phyloP scores from a whole-genome alignment of 345 rosid genomes.

The Carallia pectinifolia region DNA sequence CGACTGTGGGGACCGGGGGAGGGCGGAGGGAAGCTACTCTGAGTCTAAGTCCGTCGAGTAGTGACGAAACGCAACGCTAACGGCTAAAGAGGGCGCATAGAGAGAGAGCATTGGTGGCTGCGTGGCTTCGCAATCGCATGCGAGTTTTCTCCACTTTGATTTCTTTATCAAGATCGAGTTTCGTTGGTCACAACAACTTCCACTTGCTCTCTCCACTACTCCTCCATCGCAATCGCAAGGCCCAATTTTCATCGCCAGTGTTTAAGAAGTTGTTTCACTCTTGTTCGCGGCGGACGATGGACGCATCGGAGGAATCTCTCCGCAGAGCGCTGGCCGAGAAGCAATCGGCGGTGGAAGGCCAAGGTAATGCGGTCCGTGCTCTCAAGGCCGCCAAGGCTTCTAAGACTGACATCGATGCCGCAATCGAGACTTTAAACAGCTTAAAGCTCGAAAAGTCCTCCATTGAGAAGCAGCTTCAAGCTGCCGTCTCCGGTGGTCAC shows the following conservation, averaged over 20 bases:
- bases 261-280: slow-evolving; percentile 1
- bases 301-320: slow-evolving; percentile 59
- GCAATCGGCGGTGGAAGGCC: slow-evolving; percentile 66
- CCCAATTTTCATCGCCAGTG: not conserved
- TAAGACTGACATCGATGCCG: slow-evolving; percentile 63
- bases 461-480: slow-evolving; percentile 71
- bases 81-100: not conserved
- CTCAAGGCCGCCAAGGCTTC: slow-evolving; percentile 63
- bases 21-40: not conserved
- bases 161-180: slow-evolving; percentile 25
- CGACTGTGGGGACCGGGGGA: not conserved
- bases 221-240: slow-evolving; percentile 2
- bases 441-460: slow-evolving; percentile 69
- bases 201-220: slow-evolving; percentile 12
- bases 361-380: slow-evolving; percentile 70
- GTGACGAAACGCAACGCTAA: not conserved
- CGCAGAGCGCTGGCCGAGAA: slow-evolving; percentile 55
- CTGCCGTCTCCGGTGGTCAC: slow-evolving; percentile 43
- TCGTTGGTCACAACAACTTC: slow-evolving; percentile 17
- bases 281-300: slow-evolving; percentile 35
- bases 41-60: not conserved
- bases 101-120: too few relatives aligned
- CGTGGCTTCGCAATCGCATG: slow-evolving; percentile 27
- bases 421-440: slow-evolving; percentile 57
- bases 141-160: slow-evolving; percentile 29